phyloP scores from a whole-genome alignment of 129 eudicot species.

The Heracleum sosnowskyi region DNA sequence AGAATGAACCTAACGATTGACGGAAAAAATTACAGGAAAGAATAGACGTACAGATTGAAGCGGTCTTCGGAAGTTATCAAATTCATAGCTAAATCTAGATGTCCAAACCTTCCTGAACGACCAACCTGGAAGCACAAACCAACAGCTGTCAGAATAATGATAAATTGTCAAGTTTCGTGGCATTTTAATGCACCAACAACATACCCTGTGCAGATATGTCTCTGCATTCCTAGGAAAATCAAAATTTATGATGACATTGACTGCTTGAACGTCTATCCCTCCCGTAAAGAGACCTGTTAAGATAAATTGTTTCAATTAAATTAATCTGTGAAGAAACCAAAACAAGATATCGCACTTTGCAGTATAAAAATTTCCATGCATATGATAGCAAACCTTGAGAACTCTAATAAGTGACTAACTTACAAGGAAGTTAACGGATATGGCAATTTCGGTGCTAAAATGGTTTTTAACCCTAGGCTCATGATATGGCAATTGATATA shows the following conservation, averaged over 20 bases:
- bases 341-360: neutral
- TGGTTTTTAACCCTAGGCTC: neutral
- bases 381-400: neutral
- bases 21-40: neutral
- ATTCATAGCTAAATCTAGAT: conserved; percentile 10
- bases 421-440: neutral
- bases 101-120: conserved; percentile 17
- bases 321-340: neutral
- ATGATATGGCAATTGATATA: neutral
- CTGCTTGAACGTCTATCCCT: conserved; percentile 81
- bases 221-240: conserved; percentile 74
- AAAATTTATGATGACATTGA: conserved; percentile 70
- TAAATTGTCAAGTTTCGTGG: neutral
- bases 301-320: neutral
- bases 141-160: neutral
- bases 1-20: neutral
- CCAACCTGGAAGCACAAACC: conserved; percentile 6
- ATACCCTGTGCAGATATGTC: conserved; percentile 77
- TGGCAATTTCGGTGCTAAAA: neutral
- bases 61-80: conserved; percentile 5
- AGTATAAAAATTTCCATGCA: neutral
- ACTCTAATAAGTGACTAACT: neutral
- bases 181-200: conserved; percentile 7
- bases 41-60: conserved; percentile 1
- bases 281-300: conserved; percentile 65